Evolutionary conservation across 176 grass and related monocot genomes (phyloP).

Genomic region (Juncus inflexus): DNA sequence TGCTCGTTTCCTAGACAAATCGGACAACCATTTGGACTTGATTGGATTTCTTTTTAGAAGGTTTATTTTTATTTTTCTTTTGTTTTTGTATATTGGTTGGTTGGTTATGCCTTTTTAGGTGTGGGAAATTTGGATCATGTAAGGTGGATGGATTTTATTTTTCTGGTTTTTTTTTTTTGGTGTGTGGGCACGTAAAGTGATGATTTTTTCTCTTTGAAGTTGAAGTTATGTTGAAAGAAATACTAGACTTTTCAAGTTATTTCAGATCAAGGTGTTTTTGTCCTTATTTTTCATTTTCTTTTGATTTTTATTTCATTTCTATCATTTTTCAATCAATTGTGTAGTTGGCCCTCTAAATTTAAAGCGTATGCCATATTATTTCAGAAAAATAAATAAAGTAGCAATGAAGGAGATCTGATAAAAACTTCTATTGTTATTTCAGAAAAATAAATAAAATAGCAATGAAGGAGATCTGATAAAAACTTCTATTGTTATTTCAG

Average conservation of each 20-base stretch:
- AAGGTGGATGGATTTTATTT: background rate
- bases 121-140: slow-evolving; percentile 7
- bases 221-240: no score
- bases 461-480: no score
- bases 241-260: no score
- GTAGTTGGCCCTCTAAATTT: no score
- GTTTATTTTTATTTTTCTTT: slow-evolving; percentile 10
- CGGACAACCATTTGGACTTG: slow-evolving; percentile 16
- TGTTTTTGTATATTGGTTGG: slow-evolving; percentile 31
- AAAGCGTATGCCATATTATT: no score
- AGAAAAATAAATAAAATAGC: no score
- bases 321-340: no score
- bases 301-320: no score
- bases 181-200: slow-evolving; percentile 22
- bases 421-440: no score
- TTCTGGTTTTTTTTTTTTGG: slow-evolving; percentile 26
- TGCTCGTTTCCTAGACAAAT: slow-evolving; percentile 19
- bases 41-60: slow-evolving; percentile 6
- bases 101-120: slow-evolving; percentile 15
- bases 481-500: no score
- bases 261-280: background rate
- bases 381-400: no score
- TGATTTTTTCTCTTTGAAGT: background rate
- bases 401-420: no score
- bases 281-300: slow-evolving; percentile 12